Evolutionary conservation across 2,329 filamentous ascomycete species (phyloP).

Genomic region (Alternaria incomplexa): DNA sequence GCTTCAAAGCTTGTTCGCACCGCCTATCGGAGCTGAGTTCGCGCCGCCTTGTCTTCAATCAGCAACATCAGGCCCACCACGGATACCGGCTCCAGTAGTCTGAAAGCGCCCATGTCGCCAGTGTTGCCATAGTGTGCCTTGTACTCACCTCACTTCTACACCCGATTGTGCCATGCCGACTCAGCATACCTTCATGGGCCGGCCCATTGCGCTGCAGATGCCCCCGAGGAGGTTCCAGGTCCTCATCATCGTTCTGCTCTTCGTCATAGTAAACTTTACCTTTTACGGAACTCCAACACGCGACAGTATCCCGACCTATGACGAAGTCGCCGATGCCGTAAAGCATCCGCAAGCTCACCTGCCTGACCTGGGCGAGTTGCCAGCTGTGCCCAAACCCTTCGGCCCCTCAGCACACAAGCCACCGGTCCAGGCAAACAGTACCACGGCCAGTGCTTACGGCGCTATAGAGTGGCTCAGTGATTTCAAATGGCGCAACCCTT

Average conservation of each 20-base stretch:
- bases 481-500: slow-evolving; percentile 89
- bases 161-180: slow-evolving; percentile 36
- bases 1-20: neutral
- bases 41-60: neutral
- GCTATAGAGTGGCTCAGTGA: slow-evolving; percentile 85
- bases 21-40: neutral
- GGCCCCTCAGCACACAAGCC: slow-evolving; percentile 71
- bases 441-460: slow-evolving; percentile 60
- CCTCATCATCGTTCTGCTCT: slow-evolving; percentile 46
- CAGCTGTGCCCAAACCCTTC: slow-evolving; percentile 66
- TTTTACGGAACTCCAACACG: slow-evolving; percentile 47
- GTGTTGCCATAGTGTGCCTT: slow-evolving; percentile 16
- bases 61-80: slow-evolving; percentile 6
- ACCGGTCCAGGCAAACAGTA: slow-evolving; percentile 80
- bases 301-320: slow-evolving; percentile 45
- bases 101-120: slow-evolving; percentile 4
- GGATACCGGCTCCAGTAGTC: slow-evolving; percentile 18
- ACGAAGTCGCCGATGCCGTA: slow-evolving; percentile 46
- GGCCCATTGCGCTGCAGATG: slow-evolving; percentile 41
- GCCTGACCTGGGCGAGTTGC: slow-evolving; percentile 39
- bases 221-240: slow-evolving; percentile 57
- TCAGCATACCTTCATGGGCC: slow-evolving; percentile 42
- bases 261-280: slow-evolving; percentile 41
- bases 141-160: neutral
- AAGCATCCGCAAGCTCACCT: slow-evolving; percentile 46